Base-by-base conservation (phyloP, 495 filamentous ascomycete species). In the Pseudomonodictys pantanalensis region DNA sequence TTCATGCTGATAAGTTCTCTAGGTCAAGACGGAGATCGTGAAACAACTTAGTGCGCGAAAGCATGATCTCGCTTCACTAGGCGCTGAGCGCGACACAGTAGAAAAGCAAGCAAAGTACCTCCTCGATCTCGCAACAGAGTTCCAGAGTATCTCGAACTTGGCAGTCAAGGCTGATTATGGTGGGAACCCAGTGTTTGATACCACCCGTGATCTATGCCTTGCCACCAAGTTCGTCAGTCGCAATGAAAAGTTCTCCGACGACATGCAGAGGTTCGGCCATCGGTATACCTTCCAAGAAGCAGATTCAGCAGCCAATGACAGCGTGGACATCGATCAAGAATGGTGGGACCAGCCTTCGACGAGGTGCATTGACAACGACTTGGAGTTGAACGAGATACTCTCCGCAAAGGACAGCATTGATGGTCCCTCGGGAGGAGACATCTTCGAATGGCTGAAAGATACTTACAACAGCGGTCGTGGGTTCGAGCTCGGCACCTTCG, bases 21-120 rank as follows among this genome's bases (percentile, higher is more conserved):
- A 52, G 48, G 48, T 52, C 15, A 32, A 38, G 11, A 8, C 48
- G 4, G 29, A 52, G 15, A 52, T 52, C 11, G 4, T 8, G 7
- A 7, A 52, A 25, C 32, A 17, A 24, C 48, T 52, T 7, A 39
- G 12, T 4, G 6, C 3, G n/a, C 4, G 6, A 5, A 22, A 69
- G 57, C 57, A 66, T 1, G 46, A 63, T 9, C 69, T 81, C 10
- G 42, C 73, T 1, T 54, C 29, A 4, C 69, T 86, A 56, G 83
- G 84, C 0, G 68, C 68, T 0, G 67, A 76, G 7, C 68, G 82
- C 0, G 65, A 71, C 38, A 75, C 74, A 0, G 33, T 62, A 22
- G 66, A 75, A 2, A 69, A 81, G 48, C 79, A 84, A 56, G 58
- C 62, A 3, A 66, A 49, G 6, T 79, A 71, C 53, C 73, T 85